Evolutionary conservation across 768 basidiomycete species (phyloP).

Genomic region (Serpula lacrymans): DNA sequence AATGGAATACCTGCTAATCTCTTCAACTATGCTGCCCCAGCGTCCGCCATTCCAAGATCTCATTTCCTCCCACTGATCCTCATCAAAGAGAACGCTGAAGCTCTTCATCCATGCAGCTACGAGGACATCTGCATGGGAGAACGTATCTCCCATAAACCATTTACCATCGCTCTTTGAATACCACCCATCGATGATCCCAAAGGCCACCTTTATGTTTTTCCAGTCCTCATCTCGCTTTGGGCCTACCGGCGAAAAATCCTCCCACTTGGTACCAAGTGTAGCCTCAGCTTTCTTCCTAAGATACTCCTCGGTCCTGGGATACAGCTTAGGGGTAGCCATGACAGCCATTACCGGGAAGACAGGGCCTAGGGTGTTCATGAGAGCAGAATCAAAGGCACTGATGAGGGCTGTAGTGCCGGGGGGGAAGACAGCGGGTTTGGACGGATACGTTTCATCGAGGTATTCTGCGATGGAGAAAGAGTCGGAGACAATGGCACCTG

Average conservation of each 20-base stretch:
- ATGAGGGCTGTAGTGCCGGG: conserved; percentile 19
- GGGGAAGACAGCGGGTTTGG: conserved; percentile 27
- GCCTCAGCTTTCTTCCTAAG: conserved; percentile 28
- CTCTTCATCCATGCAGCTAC: too few species aligned
- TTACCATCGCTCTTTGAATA: conserved; percentile 25
- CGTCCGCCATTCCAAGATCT: too few species aligned
- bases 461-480: conserved; percentile 32
- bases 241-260: conserved; percentile 36
- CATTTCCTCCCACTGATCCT: too few species aligned
- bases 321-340: conserved; percentile 1
- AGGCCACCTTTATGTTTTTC: conserved; percentile 32
- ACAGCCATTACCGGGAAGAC: too few species aligned
- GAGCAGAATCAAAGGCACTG: conserved; percentile 12
- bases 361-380: too few species aligned
- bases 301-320: conserved; percentile 1
- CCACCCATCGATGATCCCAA: conserved; percentile 13
- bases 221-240: conserved; percentile 33
- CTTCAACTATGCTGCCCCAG: too few species aligned
- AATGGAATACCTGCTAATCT: too few species aligned
- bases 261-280: conserved; percentile 36
- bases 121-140: conserved; percentile 40
- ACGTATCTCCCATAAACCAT: conserved; percentile 36
- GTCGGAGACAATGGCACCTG: conserved; percentile 23
- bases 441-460: conserved; percentile 32
- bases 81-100: too few species aligned